Conservation (phyloP, 1,139 yeast species). For the Pichia norvegensis region DNA sequence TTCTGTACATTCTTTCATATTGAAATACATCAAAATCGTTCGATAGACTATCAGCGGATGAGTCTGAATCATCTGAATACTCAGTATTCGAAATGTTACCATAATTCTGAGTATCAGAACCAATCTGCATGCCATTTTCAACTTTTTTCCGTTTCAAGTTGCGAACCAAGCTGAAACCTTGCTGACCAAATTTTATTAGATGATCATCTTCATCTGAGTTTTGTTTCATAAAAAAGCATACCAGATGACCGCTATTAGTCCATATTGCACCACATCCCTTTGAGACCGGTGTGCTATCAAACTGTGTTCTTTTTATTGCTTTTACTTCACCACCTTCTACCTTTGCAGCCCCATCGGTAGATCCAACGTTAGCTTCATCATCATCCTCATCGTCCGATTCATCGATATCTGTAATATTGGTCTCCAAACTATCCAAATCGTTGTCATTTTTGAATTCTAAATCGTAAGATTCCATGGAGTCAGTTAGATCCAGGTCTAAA, state of each 20-base stretch:
- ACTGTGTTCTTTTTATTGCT: slow-evolving; percentile 22
- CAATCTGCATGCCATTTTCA: slow-evolving; percentile 18
- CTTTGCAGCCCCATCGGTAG: slow-evolving; percentile 4
- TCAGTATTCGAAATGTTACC: slow-evolving; percentile 11
- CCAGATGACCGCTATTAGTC: slow-evolving; percentile 70
- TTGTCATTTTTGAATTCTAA: slow-evolving; percentile 26
- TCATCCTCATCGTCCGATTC: slow-evolving; percentile 1
- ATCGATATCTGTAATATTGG: slow-evolving; percentile 3
- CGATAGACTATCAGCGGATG: slow-evolving; percentile 38
- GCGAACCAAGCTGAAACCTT: slow-evolving; percentile 32
- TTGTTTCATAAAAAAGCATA: slow-evolving; percentile 74
- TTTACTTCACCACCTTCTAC: slow-evolving; percentile 9
- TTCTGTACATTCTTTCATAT: slow-evolving; percentile 38
- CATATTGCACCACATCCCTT: slow-evolving; percentile 91
- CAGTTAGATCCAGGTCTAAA: slow-evolving; percentile 32
- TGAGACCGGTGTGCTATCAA: slow-evolving; percentile 84
- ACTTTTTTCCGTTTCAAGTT: slow-evolving; percentile 29
- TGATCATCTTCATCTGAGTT: slow-evolving; percentile 33
- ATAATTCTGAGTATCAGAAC: slow-evolving; percentile 2
- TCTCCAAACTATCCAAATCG: slow-evolving; percentile 16
- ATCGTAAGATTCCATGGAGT: slow-evolving; percentile 11
- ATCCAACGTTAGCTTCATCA: slow-evolving; percentile 2
- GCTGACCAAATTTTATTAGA: slow-evolving; percentile 35
- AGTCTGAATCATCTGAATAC: slow-evolving; percentile 6
- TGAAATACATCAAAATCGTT: slow-evolving; percentile 45